Conservation (phyloP, 768 basidiomycete species). For the Boletus reticulatus region DNA sequence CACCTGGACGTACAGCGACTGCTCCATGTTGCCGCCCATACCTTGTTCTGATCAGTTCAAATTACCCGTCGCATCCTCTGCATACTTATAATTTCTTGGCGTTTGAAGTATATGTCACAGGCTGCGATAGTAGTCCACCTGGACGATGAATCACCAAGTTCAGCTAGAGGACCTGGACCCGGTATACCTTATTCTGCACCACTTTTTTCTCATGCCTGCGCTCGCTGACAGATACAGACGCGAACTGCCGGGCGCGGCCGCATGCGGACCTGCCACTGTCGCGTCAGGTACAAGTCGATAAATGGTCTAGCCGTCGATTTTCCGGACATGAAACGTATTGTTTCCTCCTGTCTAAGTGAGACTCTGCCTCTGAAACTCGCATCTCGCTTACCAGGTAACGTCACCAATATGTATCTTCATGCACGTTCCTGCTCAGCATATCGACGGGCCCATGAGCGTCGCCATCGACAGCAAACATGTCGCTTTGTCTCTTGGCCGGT, state of each 20-base stretch:
- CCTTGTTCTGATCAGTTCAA: not conserved
- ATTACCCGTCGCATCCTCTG: not conserved
- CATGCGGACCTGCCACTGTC: not conserved
- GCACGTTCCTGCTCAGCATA: not conserved
- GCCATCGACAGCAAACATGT: not conserved
- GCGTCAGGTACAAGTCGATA: not conserved
- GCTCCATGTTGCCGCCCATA: too few relatives aligned
- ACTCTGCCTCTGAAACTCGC: slow-evolving; percentile 4
- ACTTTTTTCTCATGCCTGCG: not conserved
- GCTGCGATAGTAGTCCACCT: too few relatives aligned
- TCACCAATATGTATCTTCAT: slow-evolving; percentile 8
- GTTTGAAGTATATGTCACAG: too few relatives aligned
- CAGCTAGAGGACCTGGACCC: too few relatives aligned
- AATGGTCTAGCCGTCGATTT: not conserved
- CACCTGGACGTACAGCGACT: too few relatives aligned
- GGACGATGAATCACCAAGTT: too few relatives aligned
- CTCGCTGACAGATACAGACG: not conserved
- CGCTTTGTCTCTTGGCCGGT: not conserved
- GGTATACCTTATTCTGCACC: not conserved
- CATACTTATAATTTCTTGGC: too few relatives aligned
- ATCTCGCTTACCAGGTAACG: slow-evolving; percentile 17
- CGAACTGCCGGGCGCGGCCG: not conserved
- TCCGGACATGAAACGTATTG: slow-evolving; percentile 14
- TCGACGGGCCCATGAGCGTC: not conserved
- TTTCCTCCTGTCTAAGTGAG: not conserved